These are phyloP conservation scores for Sideroxylon spinosum DNA, from an alignment of 179 eudicot genomes.

Conservation along the genomic window DNA sequence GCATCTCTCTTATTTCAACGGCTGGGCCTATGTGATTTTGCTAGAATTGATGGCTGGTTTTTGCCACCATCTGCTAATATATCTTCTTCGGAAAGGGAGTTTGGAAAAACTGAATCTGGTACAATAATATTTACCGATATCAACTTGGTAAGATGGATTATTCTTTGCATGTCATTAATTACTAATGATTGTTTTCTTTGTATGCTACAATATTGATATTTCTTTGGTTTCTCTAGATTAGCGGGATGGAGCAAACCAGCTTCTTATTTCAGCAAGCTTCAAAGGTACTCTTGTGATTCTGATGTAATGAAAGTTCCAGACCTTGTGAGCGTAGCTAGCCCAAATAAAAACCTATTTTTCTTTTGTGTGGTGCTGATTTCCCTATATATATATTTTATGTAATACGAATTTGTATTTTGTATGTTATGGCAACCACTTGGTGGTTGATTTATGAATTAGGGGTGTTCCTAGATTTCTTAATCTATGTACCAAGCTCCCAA, in stretches of 20 bases:
- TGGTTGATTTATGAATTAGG: background rate
- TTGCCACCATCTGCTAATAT: constrained; percentile 47
- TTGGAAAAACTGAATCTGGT: constrained; percentile 58
- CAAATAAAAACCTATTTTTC: background rate
- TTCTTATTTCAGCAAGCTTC: constrained; percentile 95
- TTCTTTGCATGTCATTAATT: background rate
- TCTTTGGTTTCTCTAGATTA: constrained; percentile 42
- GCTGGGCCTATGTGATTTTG: constrained; percentile 81
- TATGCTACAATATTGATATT: constrained; percentile 8
- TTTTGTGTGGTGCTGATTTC: background rate
- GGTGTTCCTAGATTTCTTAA: background rate
- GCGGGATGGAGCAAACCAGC: constrained; percentile 99
- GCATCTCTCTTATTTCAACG: constrained; percentile 59
- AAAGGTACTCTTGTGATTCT: constrained; percentile 41
- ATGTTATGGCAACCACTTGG: background rate
- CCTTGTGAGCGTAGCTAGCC: background rate
- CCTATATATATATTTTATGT: background rate
- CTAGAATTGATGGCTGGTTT: constrained; percentile 95
- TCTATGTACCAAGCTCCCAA: background rate
- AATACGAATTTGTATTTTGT: background rate
- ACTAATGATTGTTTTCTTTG: background rate
- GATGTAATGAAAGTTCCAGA: background rate
- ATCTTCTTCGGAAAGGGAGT: constrained; percentile 32
- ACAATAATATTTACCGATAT: constrained; percentile 73
- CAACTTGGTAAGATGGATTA: constrained; percentile 57